Percentiles rank a stretch among this genome's conserved stretches.
Evolutionary conservation across 768 basidiomycete genomes (phyloP).

Genomic region (Mycena capillaripes): DNA sequence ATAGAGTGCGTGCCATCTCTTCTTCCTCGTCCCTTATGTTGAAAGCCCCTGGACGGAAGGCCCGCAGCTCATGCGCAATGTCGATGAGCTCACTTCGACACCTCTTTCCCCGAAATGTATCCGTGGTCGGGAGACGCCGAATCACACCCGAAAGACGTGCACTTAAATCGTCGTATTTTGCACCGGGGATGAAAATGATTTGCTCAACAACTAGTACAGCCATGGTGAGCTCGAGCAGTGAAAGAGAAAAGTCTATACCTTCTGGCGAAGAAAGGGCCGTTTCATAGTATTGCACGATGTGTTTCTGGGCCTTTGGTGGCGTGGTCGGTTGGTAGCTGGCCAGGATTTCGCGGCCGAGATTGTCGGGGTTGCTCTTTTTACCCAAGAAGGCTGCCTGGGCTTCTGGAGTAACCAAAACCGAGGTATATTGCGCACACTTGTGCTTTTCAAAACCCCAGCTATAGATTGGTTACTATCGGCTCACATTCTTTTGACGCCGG

Average conservation of each 20-base stretch:
- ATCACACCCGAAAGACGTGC: not conserved
- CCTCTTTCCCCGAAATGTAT: not conserved
- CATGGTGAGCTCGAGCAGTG: not conserved
- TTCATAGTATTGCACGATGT: too few species aligned
- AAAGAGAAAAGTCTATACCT: not conserved
- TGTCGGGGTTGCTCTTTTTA: not conserved
- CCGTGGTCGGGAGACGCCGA: not conserved
- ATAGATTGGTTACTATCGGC: not conserved
- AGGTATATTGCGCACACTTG: conserved; percentile 28
- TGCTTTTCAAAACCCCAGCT: not conserved
- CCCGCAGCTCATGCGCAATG: conserved; percentile 5
- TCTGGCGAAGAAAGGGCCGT: too few species aligned
- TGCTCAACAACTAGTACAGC: not conserved
- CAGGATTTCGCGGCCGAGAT: not conserved
- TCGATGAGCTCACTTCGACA: not conserved
- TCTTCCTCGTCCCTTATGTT: not conserved
- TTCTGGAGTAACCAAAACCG: conserved; percentile 25
- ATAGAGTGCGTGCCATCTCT: not conserved
- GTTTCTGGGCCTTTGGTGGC: too few species aligned
- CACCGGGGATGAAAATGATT: not conserved
- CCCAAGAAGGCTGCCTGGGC: conserved; percentile 22
- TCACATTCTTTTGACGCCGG: not conserved
- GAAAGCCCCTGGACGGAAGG: not conserved
- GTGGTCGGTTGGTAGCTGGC: not conserved
- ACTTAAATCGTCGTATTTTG: not conserved